Conservation (phyloP, 2,329 filamentous ascomycete species). For the Microdochium nivale region DNA sequence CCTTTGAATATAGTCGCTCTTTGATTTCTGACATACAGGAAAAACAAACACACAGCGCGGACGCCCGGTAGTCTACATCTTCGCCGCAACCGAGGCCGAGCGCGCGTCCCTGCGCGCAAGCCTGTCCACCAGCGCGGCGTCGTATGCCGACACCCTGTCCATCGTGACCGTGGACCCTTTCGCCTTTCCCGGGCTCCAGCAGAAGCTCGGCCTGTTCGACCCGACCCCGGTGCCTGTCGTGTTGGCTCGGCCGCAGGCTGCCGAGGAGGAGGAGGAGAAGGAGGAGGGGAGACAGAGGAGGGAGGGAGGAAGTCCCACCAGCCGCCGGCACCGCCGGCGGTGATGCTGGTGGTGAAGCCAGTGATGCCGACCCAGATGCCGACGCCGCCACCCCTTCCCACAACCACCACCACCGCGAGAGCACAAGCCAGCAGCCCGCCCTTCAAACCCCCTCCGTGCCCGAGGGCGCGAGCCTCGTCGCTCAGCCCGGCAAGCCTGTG, state of each 20-base stretch:
- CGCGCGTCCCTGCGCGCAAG: constrained; percentile 17
- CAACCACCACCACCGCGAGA: neutral
- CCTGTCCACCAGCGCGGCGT: constrained; percentile 20
- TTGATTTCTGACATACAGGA: neutral
- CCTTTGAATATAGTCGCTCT: no score
- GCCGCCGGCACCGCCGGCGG: no score
- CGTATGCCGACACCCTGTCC: constrained; percentile 24
- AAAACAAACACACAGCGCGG: constrained; percentile 13
- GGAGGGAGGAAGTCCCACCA: no score
- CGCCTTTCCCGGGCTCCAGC: constrained; percentile 24
- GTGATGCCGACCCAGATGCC: neutral
- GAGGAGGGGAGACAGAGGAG: neutral
- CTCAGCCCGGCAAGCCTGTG: neutral
- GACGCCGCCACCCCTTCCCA: neutral
- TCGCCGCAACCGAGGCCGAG: constrained; percentile 18
- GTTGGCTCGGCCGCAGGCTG: neutral
- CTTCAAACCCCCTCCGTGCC: neutral
- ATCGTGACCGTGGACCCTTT: constrained; percentile 24
- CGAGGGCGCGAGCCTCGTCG: no score
- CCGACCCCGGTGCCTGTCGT: neutral
- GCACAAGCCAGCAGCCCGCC: neutral
- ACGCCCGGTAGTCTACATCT: constrained; percentile 28
- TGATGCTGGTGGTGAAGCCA: no score
- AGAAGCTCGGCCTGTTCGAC: constrained; percentile 18
- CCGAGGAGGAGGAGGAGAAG: neutral